Conservation (phyloP, 352 stramenopile species). For the Phytophthora foliorum region DNA sequence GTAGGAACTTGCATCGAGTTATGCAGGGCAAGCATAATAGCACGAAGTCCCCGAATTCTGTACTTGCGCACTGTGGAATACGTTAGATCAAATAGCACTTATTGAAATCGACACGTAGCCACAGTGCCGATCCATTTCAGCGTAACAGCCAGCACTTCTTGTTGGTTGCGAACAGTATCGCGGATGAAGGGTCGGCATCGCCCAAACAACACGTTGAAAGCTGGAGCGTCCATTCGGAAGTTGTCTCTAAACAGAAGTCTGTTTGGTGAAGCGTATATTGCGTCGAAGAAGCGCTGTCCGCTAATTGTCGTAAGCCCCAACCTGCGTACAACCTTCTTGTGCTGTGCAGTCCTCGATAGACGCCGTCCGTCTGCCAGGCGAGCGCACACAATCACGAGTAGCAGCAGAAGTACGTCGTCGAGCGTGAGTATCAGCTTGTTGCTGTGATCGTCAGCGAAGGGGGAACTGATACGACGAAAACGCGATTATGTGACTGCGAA, state of each 20-base stretch:
- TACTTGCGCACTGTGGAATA: constrained; percentile 15
- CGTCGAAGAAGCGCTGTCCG: not conserved
- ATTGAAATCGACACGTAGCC: constrained; percentile 5
- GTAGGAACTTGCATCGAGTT: not conserved
- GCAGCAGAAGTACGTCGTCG: no score
- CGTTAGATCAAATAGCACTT: constrained; percentile 1
- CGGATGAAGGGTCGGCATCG: not conserved
- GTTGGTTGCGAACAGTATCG: not conserved
- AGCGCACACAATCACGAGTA: no score
- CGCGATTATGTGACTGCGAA: no score
- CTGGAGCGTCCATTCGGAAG: constrained; percentile 7
- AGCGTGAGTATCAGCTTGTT: no score
- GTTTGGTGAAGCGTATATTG: not conserved
- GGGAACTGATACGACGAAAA: no score
- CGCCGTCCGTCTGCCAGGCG: no score
- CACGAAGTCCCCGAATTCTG: not conserved
- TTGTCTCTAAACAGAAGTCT: constrained; percentile 4
- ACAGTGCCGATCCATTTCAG: constrained; percentile 9
- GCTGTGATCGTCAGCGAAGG: no score
- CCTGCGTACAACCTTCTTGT: not conserved
- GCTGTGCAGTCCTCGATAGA: not conserved
- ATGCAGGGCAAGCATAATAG: not conserved
- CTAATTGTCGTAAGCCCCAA: not conserved
- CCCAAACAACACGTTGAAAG: not conserved
- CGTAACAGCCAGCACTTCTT: not conserved